Percentiles rank a stretch among this genome's conserved stretches.
phyloP scores from a whole-genome alignment of 768 basidiomycete genomes.

The Lactarius hatsudake region DNA sequence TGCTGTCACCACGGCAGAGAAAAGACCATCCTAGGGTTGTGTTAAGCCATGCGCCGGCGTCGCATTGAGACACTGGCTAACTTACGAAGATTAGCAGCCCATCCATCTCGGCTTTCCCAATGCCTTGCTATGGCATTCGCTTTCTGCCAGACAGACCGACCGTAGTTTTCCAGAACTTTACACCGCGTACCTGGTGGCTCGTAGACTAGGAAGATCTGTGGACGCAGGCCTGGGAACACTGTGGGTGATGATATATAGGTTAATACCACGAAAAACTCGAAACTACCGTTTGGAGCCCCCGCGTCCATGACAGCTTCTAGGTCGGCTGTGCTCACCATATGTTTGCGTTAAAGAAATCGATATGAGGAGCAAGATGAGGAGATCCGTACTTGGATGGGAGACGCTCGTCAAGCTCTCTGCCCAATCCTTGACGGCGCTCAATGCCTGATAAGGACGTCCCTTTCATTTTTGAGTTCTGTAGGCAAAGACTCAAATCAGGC shows the following conservation, averaged over 20 bases:
- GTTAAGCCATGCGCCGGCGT: background rate
- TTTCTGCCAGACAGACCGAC: slow-evolving; percentile 16
- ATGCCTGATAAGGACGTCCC: no score
- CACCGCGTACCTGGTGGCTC: background rate
- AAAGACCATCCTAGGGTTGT: slow-evolving; percentile 25
- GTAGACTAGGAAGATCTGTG: background rate
- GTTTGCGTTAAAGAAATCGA: no score
- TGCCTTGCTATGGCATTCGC: slow-evolving; percentile 9
- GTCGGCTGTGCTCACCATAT: background rate
- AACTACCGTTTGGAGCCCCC: background rate
- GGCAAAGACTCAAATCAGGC: no score
- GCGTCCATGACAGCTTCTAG: background rate
- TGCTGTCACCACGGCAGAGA: slow-evolving; percentile 29
- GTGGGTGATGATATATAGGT: no score
- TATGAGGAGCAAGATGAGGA: background rate
- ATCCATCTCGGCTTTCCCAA: slow-evolving; percentile 23
- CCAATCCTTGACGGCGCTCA: no score
- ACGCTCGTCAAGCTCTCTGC: background rate
- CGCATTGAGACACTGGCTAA: background rate
- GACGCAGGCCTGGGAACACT: background rate
- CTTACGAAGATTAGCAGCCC: slow-evolving; percentile 23
- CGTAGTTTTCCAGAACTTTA: slow-evolving; percentile 15
- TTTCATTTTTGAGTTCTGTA: no score
- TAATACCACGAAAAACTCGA: no score
- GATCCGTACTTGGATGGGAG: background rate